Evolutionary conservation across 1,284 basidiomycete species (phyloP).

Genomic region (Wallemia hederae): DNA sequence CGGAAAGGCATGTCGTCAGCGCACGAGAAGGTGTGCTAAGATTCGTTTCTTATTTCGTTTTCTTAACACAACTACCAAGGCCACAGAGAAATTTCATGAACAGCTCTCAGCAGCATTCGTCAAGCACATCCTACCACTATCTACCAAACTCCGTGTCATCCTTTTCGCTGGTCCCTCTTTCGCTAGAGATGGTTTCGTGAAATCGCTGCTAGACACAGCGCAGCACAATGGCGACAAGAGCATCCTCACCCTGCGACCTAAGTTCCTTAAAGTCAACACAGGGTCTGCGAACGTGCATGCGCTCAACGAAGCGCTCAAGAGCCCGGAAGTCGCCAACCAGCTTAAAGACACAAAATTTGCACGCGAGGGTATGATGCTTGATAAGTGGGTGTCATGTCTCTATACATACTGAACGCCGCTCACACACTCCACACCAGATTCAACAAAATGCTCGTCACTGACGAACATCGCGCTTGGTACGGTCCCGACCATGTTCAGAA

Average conservation of each 20-base stretch:
- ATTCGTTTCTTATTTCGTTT: background rate
- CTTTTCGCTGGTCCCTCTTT: background rate
- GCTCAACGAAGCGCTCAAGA: background rate
- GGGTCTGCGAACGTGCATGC: background rate
- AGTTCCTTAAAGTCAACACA: conserved; percentile 26
- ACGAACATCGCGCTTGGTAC: conserved; percentile 95
- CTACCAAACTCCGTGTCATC: background rate
- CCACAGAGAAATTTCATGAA: background rate
- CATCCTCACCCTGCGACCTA: conserved; percentile 42
- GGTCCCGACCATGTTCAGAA: conserved; percentile 76
- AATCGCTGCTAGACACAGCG: background rate
- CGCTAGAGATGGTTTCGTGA: background rate
- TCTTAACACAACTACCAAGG: background rate
- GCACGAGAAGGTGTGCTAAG: conserved; percentile 35
- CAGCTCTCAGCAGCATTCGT: background rate
- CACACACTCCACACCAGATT: conserved; percentile 27
- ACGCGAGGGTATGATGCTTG: conserved; percentile 62
- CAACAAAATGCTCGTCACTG: conserved; percentile 79
- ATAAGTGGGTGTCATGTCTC: conserved; percentile 28
- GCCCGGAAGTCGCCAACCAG: conserved; percentile 30
- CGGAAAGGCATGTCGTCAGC: conserved; percentile 48
- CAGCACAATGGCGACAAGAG: conserved; percentile 48
- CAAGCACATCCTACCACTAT: background rate
- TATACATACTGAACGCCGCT: conserved; percentile 2
- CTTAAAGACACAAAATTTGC: conserved; percentile 96